These are phyloP conservation scores for Nicotiana obtusifolia DNA, from an alignment of 257 asterid genomes.

Conservation along the genomic window DNA sequence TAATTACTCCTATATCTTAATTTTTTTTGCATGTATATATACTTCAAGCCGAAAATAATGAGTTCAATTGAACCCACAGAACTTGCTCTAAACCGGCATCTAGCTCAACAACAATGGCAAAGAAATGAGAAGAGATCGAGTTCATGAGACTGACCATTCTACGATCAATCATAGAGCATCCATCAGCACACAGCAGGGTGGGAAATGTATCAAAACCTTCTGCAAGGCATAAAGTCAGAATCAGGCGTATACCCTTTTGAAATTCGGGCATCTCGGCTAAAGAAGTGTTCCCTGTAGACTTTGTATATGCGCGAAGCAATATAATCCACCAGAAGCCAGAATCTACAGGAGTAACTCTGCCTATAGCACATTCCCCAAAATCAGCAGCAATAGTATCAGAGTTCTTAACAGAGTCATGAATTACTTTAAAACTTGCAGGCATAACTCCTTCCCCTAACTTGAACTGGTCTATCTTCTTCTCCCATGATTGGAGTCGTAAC, in stretches of 20 bases:
- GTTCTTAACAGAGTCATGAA: conserved; percentile 66
- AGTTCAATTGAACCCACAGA: no score
- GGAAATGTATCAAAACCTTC: conserved; percentile 91
- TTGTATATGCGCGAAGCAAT: no score
- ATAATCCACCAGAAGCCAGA: conserved; percentile 86
- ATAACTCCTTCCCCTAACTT: conserved; percentile 82
- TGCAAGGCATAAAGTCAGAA: conserved; percentile 61
- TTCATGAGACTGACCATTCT: conserved; percentile 55
- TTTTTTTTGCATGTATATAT: no score
- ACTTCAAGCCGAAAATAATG: no score
- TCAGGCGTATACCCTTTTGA: conserved; percentile 75
- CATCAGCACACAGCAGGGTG: conserved; percentile 17
- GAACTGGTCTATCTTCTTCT: conserved; percentile 76
- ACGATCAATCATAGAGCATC: conserved; percentile 85
- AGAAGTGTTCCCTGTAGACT: conserved; percentile 49
- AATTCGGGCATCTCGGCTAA: conserved; percentile 65
- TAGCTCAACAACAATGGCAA: no score
- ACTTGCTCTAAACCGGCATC: no score
- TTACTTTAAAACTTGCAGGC: conserved; percentile 96
- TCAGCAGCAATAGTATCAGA: conserved; percentile 73
- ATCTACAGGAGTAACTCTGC: conserved; percentile 92
- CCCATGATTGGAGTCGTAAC: conserved; percentile 82
- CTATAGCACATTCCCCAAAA: conserved; percentile 86
- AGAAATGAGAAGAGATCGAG: background rate
- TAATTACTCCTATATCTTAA: no score